A percentile compares a stretch with the other conserved stretches of the same genome.
Evolutionary conservation across 257 asterid genomes (phyloP).

Genomic region (Handroanthus guayacan): DNA sequence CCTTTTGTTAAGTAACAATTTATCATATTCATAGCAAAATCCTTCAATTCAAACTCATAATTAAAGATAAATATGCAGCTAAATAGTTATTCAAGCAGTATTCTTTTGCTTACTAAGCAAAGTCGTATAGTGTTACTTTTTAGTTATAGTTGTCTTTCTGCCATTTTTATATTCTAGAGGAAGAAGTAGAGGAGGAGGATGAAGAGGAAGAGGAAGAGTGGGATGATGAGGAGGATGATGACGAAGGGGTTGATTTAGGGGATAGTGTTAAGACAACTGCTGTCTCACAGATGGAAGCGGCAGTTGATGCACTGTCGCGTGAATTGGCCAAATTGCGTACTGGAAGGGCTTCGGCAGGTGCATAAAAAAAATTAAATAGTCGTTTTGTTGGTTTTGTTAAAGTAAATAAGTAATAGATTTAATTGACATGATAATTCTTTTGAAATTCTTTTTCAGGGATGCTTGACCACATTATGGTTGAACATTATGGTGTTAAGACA

Average conservation of each 20-base stretch:
- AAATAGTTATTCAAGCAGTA: slow-evolving; percentile 3
- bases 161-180: slow-evolving; percentile 43
- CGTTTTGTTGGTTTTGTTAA: background rate
- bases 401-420: background rate
- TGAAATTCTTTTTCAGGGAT: slow-evolving; percentile 62
- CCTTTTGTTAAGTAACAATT: background rate
- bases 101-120: background rate
- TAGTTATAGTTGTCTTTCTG: background rate
- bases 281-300: slow-evolving; percentile 78
- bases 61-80: background rate
- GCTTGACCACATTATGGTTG: slow-evolving; percentile 95
- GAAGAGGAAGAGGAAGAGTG: slow-evolving; percentile 53
- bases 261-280: slow-evolving; percentile 59
- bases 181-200: slow-evolving; percentile 29
- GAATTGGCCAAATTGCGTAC: slow-evolving; percentile 87
- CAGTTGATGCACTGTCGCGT: slow-evolving; percentile 83
- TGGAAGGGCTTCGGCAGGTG: slow-evolving; percentile 92
- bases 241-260: slow-evolving; percentile 53
- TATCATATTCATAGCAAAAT: background rate
- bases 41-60: no score
- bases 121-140: background rate
- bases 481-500: slow-evolving; percentile 70
- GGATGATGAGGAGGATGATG: slow-evolving; percentile 51
- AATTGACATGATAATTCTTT: slow-evolving; percentile 2
- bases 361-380: background rate